Percentiles rank a stretch among this genome's conserved stretches.
Conservation (phyloP, 768 basidiomycete species). For the Tulasnella calospora region DNA sequence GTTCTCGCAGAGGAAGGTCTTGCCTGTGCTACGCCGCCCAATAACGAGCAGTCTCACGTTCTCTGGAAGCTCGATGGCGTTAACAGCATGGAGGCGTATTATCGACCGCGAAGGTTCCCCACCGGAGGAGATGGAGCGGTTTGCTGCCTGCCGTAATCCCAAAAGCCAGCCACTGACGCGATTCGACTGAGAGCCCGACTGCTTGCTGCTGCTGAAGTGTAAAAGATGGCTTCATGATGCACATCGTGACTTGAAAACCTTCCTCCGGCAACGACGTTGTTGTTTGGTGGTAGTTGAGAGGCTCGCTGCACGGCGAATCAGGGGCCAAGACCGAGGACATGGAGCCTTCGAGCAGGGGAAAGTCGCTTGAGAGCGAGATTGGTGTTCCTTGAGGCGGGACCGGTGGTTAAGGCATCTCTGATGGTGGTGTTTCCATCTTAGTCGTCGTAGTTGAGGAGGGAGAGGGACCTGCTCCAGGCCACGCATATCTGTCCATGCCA, state of each 20-base stretch:
- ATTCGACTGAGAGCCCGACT: not conserved
- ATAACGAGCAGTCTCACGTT: constrained; percentile 9
- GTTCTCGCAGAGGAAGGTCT: constrained; percentile 17
- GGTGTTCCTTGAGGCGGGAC: constrained; percentile 17
- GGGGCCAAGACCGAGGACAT: constrained; percentile 17
- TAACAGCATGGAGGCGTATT: not conserved
- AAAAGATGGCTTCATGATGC: not conserved
- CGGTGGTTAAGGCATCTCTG: constrained; percentile 19
- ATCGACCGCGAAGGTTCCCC: no score
- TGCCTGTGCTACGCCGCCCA: constrained; percentile 18
- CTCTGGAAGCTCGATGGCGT: not conserved
- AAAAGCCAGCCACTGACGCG: not conserved
- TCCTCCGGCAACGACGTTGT: not conserved
- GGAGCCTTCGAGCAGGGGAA: constrained; percentile 11
- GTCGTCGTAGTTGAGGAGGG: not conserved
- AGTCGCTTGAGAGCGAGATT: constrained; percentile 14
- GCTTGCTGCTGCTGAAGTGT: not conserved
- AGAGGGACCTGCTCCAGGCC: no score
- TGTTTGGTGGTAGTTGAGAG: not conserved
- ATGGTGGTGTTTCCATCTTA: constrained; percentile 3
- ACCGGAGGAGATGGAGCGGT: no score
- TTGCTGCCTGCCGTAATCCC: not conserved
- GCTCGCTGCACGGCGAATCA: constrained; percentile 8
- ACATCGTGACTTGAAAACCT: constrained; percentile 13
- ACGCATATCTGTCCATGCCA: no score